Evolutionary conservation across 2,329 filamentous ascomycete genomes (phyloP).

Genomic region (Exophiala aquamarina): DNA sequence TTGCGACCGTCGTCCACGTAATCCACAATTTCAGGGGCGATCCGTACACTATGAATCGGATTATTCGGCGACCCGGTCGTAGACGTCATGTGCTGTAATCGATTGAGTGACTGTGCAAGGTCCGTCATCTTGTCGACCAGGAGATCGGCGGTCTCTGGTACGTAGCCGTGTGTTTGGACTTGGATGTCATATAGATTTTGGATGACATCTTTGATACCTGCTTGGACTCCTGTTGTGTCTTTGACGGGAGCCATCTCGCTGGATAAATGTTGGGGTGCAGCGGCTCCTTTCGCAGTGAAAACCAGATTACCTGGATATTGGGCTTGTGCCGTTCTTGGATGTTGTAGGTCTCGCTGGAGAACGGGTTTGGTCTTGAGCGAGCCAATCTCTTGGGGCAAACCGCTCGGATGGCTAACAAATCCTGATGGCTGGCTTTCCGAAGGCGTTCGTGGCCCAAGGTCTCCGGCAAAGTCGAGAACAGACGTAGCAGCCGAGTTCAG

Average conservation of each 20-base stretch:
- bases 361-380: too few relatives aligned
- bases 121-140: conserved; percentile 58
- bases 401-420: too few relatives aligned
- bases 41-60: conserved; percentile 43
- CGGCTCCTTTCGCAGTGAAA: too few relatives aligned
- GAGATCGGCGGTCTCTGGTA: conserved; percentile 55
- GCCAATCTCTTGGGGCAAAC: too few relatives aligned
- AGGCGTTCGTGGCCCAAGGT: too few relatives aligned
- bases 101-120: conserved; percentile 53
- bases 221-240: conserved; percentile 24
- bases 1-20: conserved; percentile 65
- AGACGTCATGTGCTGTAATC: conserved; percentile 45
- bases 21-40: conserved; percentile 62
- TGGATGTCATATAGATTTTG: conserved; percentile 64
- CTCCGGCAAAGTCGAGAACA: too few relatives aligned
- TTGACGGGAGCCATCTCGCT: conserved; percentile 24
- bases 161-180: conserved; percentile 58
- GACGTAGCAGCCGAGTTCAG: too few relatives aligned
- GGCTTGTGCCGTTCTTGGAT: too few relatives aligned
- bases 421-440: too few relatives aligned
- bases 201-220: conserved; percentile 54
- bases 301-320: too few relatives aligned
- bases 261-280: too few relatives aligned
- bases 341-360: too few relatives aligned
- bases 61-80: conserved; percentile 23